Evolutionary conservation across 768 basidiomycete genomes (phyloP), one percentile per base, ranked within the genome.

Genomic region (Podaxis mareebaensis): DNA sequence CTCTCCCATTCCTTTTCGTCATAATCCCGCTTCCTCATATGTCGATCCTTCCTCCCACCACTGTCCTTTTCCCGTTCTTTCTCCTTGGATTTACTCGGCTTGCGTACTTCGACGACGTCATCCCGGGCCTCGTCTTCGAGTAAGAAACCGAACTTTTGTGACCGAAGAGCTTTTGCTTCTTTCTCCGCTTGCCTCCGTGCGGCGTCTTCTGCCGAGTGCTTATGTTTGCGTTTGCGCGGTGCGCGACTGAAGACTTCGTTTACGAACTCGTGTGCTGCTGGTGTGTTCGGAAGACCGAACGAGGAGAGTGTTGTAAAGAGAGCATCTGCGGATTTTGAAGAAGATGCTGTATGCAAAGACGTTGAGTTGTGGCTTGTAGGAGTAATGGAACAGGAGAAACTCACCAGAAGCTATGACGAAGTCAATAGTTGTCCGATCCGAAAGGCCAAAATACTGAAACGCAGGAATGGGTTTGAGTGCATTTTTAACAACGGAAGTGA

Each of bases 1-100:
- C 92, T 93, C 73, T 93, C 91, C 94, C 95, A 96, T 64, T 93
- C 90, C 60, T 87, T 89, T 22, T 79, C 85, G 65, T 92, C 91
- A 63, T 87, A 84, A 33, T 96, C 94, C 54, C 94, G 80, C 73
- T 95, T 96, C 67, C 95, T 81, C 42, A 84, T 80, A 65, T 88
- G 85, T 61, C 86, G 81, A 40, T 90, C 89, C 69, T 79, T 77
- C 64, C 80, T 84, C 63, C 86, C 86, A 67, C 82, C 81, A 64
- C 78, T 71, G 46, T 66, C 49, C 54, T 65, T 36, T 63, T 64
- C 67, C 68, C 74, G 72, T 53, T 61, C 73, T 48, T 73, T 74
- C 22, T 68, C 68, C 61, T 70, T 76, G 68, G 65, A 70, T 63
- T 79, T 81, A 67, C 75, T 76, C 56, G 73, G 69, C 73, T 79